Evolutionary conservation across 352 stramenopile species (phyloP), one percentile per base, ranked within the genome.

Genomic region (Pythium diclinum): DNA sequence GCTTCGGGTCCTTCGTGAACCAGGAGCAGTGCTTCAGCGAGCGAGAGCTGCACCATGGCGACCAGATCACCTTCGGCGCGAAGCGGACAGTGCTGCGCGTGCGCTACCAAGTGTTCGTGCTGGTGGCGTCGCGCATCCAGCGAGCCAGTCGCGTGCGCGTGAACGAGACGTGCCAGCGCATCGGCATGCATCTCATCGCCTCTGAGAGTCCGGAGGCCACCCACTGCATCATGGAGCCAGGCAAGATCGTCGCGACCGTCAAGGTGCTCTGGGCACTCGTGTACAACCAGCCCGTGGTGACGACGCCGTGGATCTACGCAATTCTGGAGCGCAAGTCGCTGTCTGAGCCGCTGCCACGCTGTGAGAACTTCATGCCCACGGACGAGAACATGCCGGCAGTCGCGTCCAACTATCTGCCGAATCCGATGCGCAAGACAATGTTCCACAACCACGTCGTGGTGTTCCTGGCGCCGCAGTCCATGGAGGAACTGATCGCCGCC

Each of bases 1-100:
- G 87, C 65, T 95, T 95, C 65, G 87, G 87, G 42, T 92, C 87
- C 21, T 95, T 93, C 61, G 83, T 95, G 48, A 95, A 95, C 65
- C 74, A 88, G 36, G 73, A 92, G 48, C 81, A 92, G 49, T 79
- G 69, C 58, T 75, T 85, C 53, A 64, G 52, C 13, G 68, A 83
- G 59, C 72, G 74, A 7, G 71, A 67, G 44, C 72, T 90, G 56
- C 72, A 75, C 11, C 78, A 91, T 56, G 85, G 85, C 28, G 87
- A 95, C 63, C 65, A 81, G 52, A 76, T 95, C 65, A 88, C 87
- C 34, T 95, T 95, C 44, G 87, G 87, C 42, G 85, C 84, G 60
- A 94, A 94, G 68, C 81, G 79, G 57, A 92, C 83, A 46, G 75
- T 92, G 52, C 73, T 95, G 56, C 78, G 78, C 19, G 85, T 94